phyloP scores from a whole-genome alignment of 2,329 filamentous ascomycete species.

The Botrytis cinerea region DNA sequence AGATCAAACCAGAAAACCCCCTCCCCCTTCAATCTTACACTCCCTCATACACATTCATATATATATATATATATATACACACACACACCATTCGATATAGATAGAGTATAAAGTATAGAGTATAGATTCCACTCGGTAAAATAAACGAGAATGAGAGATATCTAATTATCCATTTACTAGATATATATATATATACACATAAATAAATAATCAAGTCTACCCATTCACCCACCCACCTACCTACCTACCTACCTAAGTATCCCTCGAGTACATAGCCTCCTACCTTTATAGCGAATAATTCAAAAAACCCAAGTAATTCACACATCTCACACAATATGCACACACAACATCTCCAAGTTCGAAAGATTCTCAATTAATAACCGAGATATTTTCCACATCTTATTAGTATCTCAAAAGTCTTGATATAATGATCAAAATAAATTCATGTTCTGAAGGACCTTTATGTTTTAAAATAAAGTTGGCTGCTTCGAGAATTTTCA shows the following conservation, averaged over 20 bases:
- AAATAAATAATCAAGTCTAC: too few relatives aligned
- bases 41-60: too few relatives aligned
- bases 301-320: neutral
- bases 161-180: too few relatives aligned
- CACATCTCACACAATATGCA: neutral
- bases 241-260: too few relatives aligned
- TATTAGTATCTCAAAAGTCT: neutral
- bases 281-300: too few relatives aligned
- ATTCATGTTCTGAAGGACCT: neutral
- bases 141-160: neutral
- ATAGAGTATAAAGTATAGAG: too few relatives aligned
- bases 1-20: neutral
- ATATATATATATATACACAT: neutral
- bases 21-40: neutral
- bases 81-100: neutral
- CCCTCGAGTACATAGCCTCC: too few relatives aligned
- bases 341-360: neutral
- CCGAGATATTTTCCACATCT: neutral
- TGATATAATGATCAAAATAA: neutral
- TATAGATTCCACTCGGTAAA: too few relatives aligned
- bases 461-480: neutral
- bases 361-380: neutral
- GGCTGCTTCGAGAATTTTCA: neutral
- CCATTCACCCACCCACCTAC: too few relatives aligned
- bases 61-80: too few relatives aligned